Evolutionary conservation across 208 protist genomes (phyloP), one percentile per base, ranked within the genome.

Genomic region (Strigomonas culicis): DNA sequence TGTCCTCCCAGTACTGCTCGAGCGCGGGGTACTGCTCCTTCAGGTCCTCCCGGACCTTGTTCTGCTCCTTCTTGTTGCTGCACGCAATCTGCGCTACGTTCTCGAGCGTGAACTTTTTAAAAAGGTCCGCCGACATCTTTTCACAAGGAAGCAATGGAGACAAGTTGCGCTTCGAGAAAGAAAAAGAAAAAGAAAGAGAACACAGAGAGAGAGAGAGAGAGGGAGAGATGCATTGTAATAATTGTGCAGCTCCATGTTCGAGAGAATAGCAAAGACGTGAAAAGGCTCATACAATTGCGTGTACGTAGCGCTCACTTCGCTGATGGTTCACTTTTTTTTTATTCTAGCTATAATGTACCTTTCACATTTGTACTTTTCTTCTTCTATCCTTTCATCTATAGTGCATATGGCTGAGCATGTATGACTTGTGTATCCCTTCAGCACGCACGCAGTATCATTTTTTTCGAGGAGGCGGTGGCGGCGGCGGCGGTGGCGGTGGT

Each of bases 51-150:
- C 95, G 87, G 24, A 98, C 90, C 53, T 88, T 84, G 68, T 90
- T 79, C 70, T 98, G 94, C 50, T 96, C 90, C 66, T 88, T 93
- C 41, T 84, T 76, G 66, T 80, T 92, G 61, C 77, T 89, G 66
- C 81, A 86, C 36, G 90, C 90, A 49, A 94, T 94, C 74, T 93
- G 87, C 11, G 90, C 85, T 24, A 96, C 90, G 70, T 93, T 94
- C 55, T 86, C 75, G 34, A 94, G 63, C 36, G 90, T 96, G 68
- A 96, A 96, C 73, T 94, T 94, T 66, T 96, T 92, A 77, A 96
- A 96, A 11, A 96, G 66, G 44, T 93, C 86, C 0, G 87, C 10
- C 17, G 78, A 88, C 19, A 72, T 72, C 1, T 27, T 8, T 6
- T 7, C 55, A 24, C 28, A 21, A 51, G 28, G 59, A 22, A 39